phyloP scores from a whole-genome alignment of 345 rosid genomes.

The Melastoma malabathricum region DNA sequence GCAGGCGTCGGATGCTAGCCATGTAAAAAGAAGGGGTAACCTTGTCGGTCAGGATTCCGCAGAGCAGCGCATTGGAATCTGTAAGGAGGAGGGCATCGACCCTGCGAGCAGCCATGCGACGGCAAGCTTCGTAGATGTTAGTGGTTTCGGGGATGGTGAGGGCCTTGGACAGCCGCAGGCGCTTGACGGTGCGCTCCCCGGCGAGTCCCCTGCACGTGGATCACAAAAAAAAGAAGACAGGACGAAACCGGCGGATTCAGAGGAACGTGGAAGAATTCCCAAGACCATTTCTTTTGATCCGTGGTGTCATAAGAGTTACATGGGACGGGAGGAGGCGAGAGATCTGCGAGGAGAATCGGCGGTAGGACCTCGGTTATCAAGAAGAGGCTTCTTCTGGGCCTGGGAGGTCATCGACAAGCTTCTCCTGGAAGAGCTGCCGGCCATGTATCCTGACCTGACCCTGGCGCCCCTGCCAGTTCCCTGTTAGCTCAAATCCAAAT shows the following conservation, averaged over 20 bases:
- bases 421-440: constrained; percentile 58
- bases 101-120: constrained; percentile 86
- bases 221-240: background rate
- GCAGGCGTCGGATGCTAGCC: too few species aligned
- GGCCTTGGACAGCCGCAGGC: constrained; percentile 84
- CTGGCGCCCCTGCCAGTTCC: too few species aligned
- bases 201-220: constrained; percentile 52
- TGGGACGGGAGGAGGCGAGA: constrained; percentile 41
- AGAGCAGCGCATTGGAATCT: constrained; percentile 82
- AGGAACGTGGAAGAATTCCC: too few species aligned
- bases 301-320: constrained; percentile 39
- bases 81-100: constrained; percentile 91
- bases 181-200: constrained; percentile 85
- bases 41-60: constrained; percentile 99
- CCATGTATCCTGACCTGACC: constrained; percentile 28
- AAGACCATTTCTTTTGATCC: too few species aligned
- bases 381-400: constrained; percentile 38
- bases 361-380: constrained; percentile 23
- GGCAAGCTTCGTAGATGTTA: constrained; percentile 73
- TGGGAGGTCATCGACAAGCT: constrained; percentile 37
- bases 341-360: constrained; percentile 48
- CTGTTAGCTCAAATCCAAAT: too few species aligned
- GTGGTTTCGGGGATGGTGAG: constrained; percentile 84
- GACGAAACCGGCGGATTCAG: background rate
- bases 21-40: constrained; percentile 14